Evolutionary conservation across 2,329 filamentous ascomycete genomes (phyloP), one percentile per base, ranked within the genome.

Genomic region (Pseudocercospora musae): DNA sequence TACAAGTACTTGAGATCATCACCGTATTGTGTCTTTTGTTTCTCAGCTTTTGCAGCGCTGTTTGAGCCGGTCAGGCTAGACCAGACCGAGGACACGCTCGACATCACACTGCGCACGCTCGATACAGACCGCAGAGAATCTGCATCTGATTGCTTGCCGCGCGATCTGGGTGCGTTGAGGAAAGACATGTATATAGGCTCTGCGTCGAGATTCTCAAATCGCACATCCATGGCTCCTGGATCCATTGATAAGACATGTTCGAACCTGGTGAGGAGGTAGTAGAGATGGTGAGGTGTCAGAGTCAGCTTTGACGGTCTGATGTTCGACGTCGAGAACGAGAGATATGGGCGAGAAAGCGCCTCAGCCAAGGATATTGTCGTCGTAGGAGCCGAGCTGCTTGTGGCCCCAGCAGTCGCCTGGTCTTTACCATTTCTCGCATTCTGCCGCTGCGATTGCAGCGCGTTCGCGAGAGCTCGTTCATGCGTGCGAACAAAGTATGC

Each of bases 101-200:
- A 96, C 90, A 98, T 94, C 72, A 96, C 93, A 76, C 94, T 98
- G 75, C 94, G 89, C 69, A 99, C 91, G 79, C 95, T 98, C 23
- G 94, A 96, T 46, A 97, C 92, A 6, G 95, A 98, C 72, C 93
- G 92, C 68, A 98, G 91, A 1, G 95, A 98, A 70, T 92, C 91
- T 59, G 89, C 88, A 78, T 98, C 94, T 53, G 90, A 90, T 67
- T 87, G 85, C 65, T 88, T 87, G 66, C 90, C 89, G 75, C 91
- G 90, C 65, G 90, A 89, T 63, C 90, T 87, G 71, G 94, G 90
- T 23, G 90, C 88, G 71, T 92, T 89, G 66, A 97, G 84, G 75
- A 99, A 99, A 3, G 95, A 98, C 55, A 98, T 92, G 81, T 98
- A 98, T 78, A 90, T 88, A 21, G 92, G 90, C 5, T 91, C 89